These are phyloP conservation scores for Aspergillus leporis DNA, from an alignment of 495 filamentous ascomycete genomes.

Conservation along the genomic window DNA sequence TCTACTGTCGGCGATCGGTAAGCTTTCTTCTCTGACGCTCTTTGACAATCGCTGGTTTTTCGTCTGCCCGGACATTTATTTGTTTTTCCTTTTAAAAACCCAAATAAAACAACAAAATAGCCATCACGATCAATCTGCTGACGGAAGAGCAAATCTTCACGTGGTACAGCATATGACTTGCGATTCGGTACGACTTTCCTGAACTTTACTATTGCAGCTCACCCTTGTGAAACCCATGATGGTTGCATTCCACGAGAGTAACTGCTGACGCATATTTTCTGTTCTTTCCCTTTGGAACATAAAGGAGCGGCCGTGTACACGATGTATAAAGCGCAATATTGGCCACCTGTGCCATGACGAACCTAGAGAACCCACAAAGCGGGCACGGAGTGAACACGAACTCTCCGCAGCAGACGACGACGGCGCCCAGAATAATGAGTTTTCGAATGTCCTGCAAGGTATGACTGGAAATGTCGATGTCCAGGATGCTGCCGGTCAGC, in stretches of 20 bases:
- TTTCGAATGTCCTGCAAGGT: slow-evolving; percentile 34
- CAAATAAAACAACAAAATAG: slow-evolving; percentile 3
- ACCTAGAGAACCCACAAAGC: slow-evolving; percentile 78
- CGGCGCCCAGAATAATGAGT: slow-evolving; percentile 51
- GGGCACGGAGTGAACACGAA: slow-evolving; percentile 69
- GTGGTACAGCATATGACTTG: slow-evolving; percentile 96
- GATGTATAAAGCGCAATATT: slow-evolving; percentile 99
- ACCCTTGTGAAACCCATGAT: slow-evolving; percentile 27
- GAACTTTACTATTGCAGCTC: slow-evolving; percentile 30
- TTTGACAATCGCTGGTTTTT: slow-evolving; percentile 5
- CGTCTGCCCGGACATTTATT: slow-evolving; percentile 10
- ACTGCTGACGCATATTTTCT: slow-evolving; percentile 25
- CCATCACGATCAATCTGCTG: slow-evolving; percentile 30
- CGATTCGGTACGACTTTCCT: slow-evolving; percentile 84
- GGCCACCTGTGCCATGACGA: slow-evolving; percentile 99
- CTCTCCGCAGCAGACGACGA: slow-evolving; percentile 61
- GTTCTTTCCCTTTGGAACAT: slow-evolving; percentile 18
- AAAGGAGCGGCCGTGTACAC: slow-evolving; percentile 91
- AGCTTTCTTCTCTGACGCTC: slow-evolving; percentile 41
- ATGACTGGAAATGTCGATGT: slow-evolving; percentile 44
- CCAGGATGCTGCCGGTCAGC: slow-evolving; percentile 44
- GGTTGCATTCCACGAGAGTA: slow-evolving; percentile 16
- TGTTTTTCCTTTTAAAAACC: neutral
- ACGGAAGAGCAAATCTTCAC: slow-evolving; percentile 36
- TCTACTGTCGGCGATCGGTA: slow-evolving; percentile 99